Evolutionary conservation across 768 basidiomycete genomes (phyloP).

Genomic region (Boletus sp.): DNA sequence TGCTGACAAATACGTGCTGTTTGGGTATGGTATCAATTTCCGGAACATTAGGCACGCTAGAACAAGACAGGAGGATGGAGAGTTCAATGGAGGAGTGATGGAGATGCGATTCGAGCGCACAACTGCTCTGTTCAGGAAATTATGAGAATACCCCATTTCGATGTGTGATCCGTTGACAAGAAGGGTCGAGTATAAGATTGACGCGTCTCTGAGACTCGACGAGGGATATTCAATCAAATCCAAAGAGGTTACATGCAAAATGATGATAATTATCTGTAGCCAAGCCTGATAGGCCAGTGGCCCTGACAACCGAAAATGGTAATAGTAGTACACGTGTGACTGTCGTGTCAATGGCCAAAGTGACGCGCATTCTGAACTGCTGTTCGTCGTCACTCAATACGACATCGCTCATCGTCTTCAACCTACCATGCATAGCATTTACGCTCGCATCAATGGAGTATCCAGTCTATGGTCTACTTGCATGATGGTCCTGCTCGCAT

Average conservation of each 20-base stretch:
- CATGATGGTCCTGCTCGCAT: slow-evolving; percentile 65
- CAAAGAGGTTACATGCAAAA: background rate
- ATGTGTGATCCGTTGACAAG: background rate
- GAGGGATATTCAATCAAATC: background rate
- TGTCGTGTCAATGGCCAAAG: background rate
- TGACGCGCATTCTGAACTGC: too few species aligned
- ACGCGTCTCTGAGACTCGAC: slow-evolving; percentile 3
- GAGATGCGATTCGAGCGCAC: slow-evolving; percentile 8
- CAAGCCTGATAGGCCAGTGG: background rate
- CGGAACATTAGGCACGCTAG: slow-evolving; percentile 8
- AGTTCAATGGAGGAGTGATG: background rate
- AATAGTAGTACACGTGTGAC: slow-evolving; percentile 9
- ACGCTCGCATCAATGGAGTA: slow-evolving; percentile 70
- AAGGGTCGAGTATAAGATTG: slow-evolving; percentile 13
- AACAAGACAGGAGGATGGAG: slow-evolving; percentile 1
- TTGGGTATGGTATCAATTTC: slow-evolving; percentile 24
- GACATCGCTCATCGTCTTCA: background rate
- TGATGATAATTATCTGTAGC: background rate
- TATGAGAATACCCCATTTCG: slow-evolving; percentile 8
- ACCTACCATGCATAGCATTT: slow-evolving; percentile 62
- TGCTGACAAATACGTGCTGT: slow-evolving; percentile 14
- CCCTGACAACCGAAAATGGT: slow-evolving; percentile 8
- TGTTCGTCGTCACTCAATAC: too few species aligned
- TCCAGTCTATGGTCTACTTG: slow-evolving; percentile 75
- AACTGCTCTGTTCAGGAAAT: background rate